phyloP scores from a whole-genome alignment of 371 early-diverging fungal species.

The Dinochytrium kinnereticum region DNA sequence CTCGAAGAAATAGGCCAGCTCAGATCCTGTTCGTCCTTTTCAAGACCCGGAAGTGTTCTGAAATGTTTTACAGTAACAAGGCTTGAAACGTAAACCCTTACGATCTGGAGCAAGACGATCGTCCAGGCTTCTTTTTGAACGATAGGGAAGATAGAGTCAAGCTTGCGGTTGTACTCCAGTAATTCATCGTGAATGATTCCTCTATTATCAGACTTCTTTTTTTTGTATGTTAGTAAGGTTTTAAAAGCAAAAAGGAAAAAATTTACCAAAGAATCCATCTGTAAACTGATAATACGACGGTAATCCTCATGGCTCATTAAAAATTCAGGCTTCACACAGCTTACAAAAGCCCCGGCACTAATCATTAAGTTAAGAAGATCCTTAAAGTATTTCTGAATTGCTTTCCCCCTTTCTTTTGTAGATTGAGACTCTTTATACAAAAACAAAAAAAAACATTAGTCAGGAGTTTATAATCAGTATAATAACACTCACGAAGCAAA shows the following conservation, averaged over 20 bases:
- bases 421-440: conserved; percentile 8
- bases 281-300: background rate
- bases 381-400: conserved; percentile 30
- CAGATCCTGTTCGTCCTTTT: conserved; percentile 37
- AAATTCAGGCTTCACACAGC: conserved; percentile 51
- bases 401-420: conserved; percentile 38
- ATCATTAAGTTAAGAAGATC: conserved; percentile 39
- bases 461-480: background rate
- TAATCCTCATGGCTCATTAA: conserved; percentile 46
- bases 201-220: conserved; percentile 32
- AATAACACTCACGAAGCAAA: conserved; percentile 6
- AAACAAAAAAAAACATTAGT: background rate
- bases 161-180: conserved; percentile 30
- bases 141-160: conserved; percentile 34
- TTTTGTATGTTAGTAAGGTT: background rate
- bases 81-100: conserved; percentile 40
- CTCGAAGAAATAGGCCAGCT: conserved; percentile 38
- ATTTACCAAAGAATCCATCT: conserved; percentile 37
- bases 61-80: conserved; percentile 38
- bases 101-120: conserved; percentile 47
- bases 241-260: background rate
- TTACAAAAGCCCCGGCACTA: conserved; percentile 42
- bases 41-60: conserved; percentile 39
- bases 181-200: conserved; percentile 44
- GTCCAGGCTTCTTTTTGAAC: conserved; percentile 55